A percentile compares a stretch with the other conserved stretches of the same genome.
Evolutionary conservation across 768 basidiomycete species (phyloP).

Genomic region (Leccinum fibrillosum): DNA sequence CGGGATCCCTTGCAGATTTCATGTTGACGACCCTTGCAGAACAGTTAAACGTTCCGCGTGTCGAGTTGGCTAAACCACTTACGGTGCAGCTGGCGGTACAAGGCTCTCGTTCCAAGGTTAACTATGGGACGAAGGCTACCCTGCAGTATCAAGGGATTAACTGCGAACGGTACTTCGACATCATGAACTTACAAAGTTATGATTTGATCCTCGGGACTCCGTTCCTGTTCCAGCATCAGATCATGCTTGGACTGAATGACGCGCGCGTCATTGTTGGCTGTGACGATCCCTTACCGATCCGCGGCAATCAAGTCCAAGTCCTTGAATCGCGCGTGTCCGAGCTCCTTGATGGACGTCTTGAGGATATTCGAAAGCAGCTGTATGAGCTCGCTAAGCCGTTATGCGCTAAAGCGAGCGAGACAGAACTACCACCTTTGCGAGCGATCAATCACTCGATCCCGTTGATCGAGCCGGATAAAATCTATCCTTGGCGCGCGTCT

Average conservation of each 20-base stretch:
- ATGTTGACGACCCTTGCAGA: constrained; percentile 29
- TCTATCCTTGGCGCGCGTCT: not conserved
- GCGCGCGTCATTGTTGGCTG: constrained; percentile 13
- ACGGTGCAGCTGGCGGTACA: constrained; percentile 29
- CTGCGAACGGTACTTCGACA: constrained; percentile 30
- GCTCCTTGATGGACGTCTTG: not conserved
- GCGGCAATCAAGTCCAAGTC: not conserved
- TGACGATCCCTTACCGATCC: constrained; percentile 11
- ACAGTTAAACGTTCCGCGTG: constrained; percentile 19
- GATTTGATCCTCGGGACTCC: constrained; percentile 41
- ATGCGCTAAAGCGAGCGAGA: not conserved
- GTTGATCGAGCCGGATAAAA: not conserved
- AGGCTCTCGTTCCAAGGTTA: constrained; percentile 30
- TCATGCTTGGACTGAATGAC: constrained; percentile 28
- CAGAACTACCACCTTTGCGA: not conserved
- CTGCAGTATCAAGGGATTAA: constrained; percentile 17
- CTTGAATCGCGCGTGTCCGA: not conserved
- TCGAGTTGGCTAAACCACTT: constrained; percentile 22
- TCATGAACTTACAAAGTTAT: constrained; percentile 37
- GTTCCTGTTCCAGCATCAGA: constrained; percentile 35
- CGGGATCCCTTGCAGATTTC: constrained; percentile 19
- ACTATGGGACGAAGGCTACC: not conserved
- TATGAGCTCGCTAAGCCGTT: not conserved
- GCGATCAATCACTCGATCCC: constrained; percentile 7
- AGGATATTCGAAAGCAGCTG: constrained; percentile 4